phyloP scores from a whole-genome alignment of 2,329 filamentous ascomycete species.

The Nigrospora osmanthi region DNA sequence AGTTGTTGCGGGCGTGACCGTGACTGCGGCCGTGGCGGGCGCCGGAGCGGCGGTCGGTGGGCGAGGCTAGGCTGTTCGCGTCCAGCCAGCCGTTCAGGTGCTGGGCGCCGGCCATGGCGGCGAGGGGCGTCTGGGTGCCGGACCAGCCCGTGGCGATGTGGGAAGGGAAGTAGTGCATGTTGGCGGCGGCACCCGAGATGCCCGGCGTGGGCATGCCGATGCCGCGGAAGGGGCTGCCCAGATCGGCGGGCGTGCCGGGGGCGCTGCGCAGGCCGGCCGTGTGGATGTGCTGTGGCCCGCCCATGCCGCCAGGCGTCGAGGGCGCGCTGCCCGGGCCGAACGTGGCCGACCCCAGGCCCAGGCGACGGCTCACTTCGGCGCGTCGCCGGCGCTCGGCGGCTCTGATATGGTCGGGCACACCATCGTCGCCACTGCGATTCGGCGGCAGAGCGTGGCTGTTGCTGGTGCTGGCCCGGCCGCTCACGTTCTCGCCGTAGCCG shows the following conservation, averaged over 20 bases:
- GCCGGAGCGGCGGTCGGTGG: background rate
- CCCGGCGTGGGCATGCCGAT: conserved; percentile 48
- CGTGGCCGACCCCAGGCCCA: conserved; percentile 3
- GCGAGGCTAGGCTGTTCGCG: conserved; percentile 8
- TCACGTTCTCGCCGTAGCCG: conserved; percentile 16
- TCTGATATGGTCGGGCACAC: conserved; percentile 23
- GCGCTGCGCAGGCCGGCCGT: conserved; percentile 23
- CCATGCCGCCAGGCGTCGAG: conserved; percentile 4
- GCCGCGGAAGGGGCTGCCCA: conserved; percentile 48
- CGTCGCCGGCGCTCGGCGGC: conserved; percentile 23
- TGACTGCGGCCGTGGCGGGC: conserved; percentile 9
- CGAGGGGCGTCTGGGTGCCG: conserved; percentile 71
- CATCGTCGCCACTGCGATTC: conserved; percentile 8
- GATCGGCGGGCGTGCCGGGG: conserved; percentile 29
- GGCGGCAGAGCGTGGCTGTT: background rate
- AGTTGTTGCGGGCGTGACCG: conserved; percentile 34
- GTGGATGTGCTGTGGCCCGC: conserved; percentile 30
- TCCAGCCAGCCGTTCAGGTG: conserved; percentile 44
- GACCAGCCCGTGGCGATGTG: conserved; percentile 65
- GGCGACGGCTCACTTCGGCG: conserved; percentile 20
- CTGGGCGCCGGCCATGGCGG: conserved; percentile 68
- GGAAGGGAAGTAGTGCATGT: conserved; percentile 76
- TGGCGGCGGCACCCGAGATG: conserved; percentile 65
- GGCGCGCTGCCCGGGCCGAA: background rate
- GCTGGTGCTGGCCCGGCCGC: background rate